phyloP scores from a whole-genome alignment of 345 rosid genomes.

The Melaleuca alternifolia region DNA sequence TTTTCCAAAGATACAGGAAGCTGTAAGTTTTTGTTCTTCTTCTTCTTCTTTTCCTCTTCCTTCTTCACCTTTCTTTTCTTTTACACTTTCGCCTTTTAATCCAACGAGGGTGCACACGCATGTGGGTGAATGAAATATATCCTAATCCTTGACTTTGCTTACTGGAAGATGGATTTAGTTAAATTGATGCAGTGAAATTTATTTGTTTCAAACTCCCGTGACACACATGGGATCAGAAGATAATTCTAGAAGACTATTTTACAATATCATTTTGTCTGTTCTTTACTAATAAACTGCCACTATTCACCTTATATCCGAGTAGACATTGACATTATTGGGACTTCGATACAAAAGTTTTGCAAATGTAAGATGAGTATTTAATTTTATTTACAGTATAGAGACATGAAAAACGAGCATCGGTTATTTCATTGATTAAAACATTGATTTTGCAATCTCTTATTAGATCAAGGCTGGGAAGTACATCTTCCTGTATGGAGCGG shows the following conservation, averaged over 20 bases:
- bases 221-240: background rate
- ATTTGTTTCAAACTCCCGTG: background rate
- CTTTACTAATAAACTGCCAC: background rate
- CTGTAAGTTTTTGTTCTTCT: background rate
- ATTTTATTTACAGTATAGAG: background rate
- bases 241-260: background rate
- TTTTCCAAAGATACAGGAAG: background rate
- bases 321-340: background rate
- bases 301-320: background rate
- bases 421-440: background rate
- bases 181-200: background rate
- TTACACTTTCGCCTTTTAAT: background rate
- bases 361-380: background rate
- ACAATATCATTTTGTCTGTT: background rate
- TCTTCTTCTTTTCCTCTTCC: background rate
- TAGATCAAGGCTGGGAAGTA: background rate
- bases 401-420: background rate
- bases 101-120: background rate
- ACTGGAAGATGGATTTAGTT: background rate
- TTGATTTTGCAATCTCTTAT: background rate
- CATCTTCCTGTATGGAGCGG: slow-evolving; percentile 11
- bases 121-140: too few relatives aligned
- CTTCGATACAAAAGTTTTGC: background rate
- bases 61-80: background rate
- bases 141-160: background rate